A percentile compares a stretch with the other conserved stretches of the same genome.
Evolutionary conservation across 2,329 filamentous ascomycete species (phyloP).

Genomic region (Beauveria scarabaeidicola): DNA sequence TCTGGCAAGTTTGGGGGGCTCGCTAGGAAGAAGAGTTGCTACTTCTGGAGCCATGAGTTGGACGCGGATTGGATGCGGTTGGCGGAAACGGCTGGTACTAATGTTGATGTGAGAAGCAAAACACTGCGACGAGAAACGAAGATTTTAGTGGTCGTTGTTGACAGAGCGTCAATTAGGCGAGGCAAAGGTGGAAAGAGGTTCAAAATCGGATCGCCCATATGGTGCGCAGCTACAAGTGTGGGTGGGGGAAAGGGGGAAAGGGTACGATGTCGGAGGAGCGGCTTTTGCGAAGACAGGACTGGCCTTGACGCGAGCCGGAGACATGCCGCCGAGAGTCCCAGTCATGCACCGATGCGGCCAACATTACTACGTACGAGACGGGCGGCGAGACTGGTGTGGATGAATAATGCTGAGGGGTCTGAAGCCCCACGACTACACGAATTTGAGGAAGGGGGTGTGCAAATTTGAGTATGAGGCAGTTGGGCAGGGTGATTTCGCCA

Average conservation of each 20-base stretch:
- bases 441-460: neutral
- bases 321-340: neutral
- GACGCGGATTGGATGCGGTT: neutral
- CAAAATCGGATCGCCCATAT: neutral
- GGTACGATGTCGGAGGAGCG: neutral
- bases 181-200: neutral
- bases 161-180: neutral
- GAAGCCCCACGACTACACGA: neutral
- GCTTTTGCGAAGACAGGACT: conserved; percentile 1
- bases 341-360: neutral
- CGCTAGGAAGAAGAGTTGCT: conserved; percentile 12
- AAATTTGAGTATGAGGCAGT: conserved; percentile 8
- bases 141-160: neutral
- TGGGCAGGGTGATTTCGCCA: conserved; percentile 11
- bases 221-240: neutral
- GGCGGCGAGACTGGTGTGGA: conserved; percentile 7
- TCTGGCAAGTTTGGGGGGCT: conserved; percentile 19
- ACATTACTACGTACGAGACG: conserved; percentile 7
- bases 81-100: neutral
- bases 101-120: neutral
- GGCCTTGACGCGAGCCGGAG: neutral
- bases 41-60: conserved; percentile 5
- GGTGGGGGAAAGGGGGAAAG: neutral
- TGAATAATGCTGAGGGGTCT: neutral
- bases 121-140: neutral